Conservation (phyloP, 441 rosid species). For the Populus trichocarpa region DNA sequence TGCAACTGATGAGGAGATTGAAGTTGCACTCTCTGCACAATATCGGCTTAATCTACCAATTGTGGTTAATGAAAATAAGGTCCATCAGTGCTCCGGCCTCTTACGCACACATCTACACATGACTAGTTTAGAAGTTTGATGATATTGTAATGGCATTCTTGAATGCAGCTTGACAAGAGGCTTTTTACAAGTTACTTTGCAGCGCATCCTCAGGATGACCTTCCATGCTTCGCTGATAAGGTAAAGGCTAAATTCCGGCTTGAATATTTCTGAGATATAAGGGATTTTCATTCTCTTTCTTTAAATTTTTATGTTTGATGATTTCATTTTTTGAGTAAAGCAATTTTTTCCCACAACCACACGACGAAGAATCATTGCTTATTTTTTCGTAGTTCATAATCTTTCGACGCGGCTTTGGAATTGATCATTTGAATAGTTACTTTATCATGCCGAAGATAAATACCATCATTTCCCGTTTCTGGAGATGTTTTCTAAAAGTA, state of each 20-base stretch:
- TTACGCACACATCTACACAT: background rate
- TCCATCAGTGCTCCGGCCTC: constrained; percentile 3
- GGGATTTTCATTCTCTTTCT: background rate
- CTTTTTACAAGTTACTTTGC: constrained; percentile 52
- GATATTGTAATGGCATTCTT: background rate
- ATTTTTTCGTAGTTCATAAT: constrained; percentile 40
- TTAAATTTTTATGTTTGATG: background rate
- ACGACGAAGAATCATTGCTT: background rate
- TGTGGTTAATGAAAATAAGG: constrained; percentile 70
- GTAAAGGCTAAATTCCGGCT: constrained; percentile 24
- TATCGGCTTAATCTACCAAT: constrained; percentile 87
- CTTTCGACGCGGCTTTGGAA: constrained; percentile 80
- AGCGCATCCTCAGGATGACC: constrained; percentile 52
- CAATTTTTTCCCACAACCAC: background rate
- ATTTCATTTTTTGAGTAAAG: background rate
- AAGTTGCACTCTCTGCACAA: constrained; percentile 70
- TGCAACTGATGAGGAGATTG: constrained; percentile 59
- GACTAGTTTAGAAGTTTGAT: background rate
- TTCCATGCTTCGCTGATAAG: constrained; percentile 72
- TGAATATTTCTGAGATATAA: background rate
- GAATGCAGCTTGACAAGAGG: constrained; percentile 64
- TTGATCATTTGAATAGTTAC: constrained; percentile 62
- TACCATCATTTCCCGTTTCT: constrained; percentile 49
- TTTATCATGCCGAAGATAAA: constrained; percentile 54
- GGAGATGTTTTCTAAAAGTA: constrained; percentile 42